Evolutionary conservation across 371 early-diverging fungal species (phyloP).

Genomic region (Mucor plumbeus): DNA sequence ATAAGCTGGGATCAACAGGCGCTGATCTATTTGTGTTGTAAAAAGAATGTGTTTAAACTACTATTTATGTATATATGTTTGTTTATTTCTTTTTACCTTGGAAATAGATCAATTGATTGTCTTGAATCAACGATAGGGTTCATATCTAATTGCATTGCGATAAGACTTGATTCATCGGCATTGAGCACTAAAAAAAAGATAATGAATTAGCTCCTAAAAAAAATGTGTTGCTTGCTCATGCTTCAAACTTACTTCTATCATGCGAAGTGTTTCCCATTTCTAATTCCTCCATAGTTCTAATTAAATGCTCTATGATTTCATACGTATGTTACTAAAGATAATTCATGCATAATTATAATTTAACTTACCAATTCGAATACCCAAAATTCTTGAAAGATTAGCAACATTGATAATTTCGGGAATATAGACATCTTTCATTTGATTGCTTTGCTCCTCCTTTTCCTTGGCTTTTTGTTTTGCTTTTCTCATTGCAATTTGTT

Average conservation of each 20-base stretch:
- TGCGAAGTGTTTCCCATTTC: slow-evolving; percentile 80
- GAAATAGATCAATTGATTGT: slow-evolving; percentile 62
- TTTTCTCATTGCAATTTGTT: slow-evolving; percentile 25
- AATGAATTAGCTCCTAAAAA: not conserved
- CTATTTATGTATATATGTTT: not conserved
- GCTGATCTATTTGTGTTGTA: slow-evolving; percentile 43
- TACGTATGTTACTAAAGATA: not conserved
- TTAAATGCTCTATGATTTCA: slow-evolving; percentile 55
- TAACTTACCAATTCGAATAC: slow-evolving; percentile 66
- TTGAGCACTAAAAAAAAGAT: slow-evolving; percentile 63
- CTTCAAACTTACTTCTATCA: slow-evolving; percentile 59
- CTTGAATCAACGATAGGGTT: slow-evolving; percentile 78
- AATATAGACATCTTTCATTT: slow-evolving; percentile 72
- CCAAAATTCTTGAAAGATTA: slow-evolving; percentile 79
- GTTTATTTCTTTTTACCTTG: slow-evolving; percentile 44
- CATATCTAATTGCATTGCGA: slow-evolving; percentile 86
- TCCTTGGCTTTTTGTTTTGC: slow-evolving; percentile 40
- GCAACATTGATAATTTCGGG: slow-evolving; percentile 86
- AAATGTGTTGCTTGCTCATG: not conserved
- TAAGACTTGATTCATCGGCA: slow-evolving; percentile 83
- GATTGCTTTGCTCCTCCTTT: slow-evolving; percentile 25
- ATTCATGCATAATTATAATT: not conserved
- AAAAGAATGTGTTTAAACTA: too few species aligned
- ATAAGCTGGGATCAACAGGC: slow-evolving; percentile 73
- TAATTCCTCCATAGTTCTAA: slow-evolving; percentile 69